phyloP scores from a whole-genome alignment of 805 yeast species.

The Monosporozyma servazzii region DNA sequence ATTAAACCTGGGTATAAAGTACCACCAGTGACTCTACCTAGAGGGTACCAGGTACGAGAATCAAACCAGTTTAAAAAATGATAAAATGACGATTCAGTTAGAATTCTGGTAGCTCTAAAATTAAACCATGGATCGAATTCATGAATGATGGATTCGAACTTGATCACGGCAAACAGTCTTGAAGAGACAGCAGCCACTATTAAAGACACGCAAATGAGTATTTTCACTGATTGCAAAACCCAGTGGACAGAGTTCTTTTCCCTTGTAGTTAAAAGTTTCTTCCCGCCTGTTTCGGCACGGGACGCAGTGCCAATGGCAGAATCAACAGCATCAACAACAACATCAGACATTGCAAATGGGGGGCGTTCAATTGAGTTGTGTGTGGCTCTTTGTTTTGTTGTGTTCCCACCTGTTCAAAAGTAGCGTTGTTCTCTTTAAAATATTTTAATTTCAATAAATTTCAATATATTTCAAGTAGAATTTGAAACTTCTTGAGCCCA shows the following conservation, averaged over 20 bases:
- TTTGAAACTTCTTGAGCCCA: no score
- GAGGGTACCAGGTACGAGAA: constrained; percentile 97
- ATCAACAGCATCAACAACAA: neutral
- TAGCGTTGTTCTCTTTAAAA: neutral
- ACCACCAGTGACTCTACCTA: constrained; percentile 98
- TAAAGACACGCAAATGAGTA: constrained; percentile 61
- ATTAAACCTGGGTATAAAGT: constrained; percentile 95
- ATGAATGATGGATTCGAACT: constrained; percentile 94
- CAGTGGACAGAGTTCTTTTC: constrained; percentile 4
- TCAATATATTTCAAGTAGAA: neutral
- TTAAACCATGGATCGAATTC: constrained; percentile 98
- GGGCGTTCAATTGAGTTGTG: neutral
- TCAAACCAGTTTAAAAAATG: constrained; percentile 97
- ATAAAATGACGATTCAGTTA: constrained; percentile 74
- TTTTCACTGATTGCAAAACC: constrained; percentile 36
- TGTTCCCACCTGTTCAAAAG: neutral
- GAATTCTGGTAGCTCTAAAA: constrained; percentile 88
- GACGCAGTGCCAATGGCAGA: neutral
- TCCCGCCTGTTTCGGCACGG: neutral
- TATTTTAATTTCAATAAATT: neutral
- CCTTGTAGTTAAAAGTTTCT: neutral
- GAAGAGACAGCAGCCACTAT: constrained; percentile 86
- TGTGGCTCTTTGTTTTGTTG: neutral
- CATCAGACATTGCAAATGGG: neutral
- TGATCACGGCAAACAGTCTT: constrained; percentile 88